Conservation (phyloP, 2,329 filamentous ascomycete species). For the Lizonia empirigonia region DNA sequence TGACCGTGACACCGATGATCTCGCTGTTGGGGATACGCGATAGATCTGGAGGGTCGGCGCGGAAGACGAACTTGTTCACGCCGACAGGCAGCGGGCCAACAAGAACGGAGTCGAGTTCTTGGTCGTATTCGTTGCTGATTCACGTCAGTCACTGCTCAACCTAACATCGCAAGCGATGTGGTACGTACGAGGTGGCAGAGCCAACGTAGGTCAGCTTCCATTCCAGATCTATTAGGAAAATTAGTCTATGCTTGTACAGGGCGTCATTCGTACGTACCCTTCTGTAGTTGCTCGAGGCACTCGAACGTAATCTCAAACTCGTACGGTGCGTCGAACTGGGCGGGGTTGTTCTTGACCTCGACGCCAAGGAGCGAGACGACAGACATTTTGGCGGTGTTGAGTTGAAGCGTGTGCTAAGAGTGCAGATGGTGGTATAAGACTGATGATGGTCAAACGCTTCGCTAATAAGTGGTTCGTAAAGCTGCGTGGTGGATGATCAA, state of each 20-base stretch:
- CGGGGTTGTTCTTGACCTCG: conserved; percentile 95
- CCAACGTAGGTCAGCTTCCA: conserved; percentile 99
- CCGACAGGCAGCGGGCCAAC: conserved; percentile 97
- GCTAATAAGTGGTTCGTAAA: neutral
- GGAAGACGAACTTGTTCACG: conserved; percentile 98
- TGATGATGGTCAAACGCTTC: neutral
- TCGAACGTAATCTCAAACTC: conserved; percentile 99
- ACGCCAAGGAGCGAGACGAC: conserved; percentile 95
- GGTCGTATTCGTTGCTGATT: conserved; percentile 87
- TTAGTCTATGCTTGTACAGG: conserved; percentile 21
- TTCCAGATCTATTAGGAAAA: conserved; percentile 74
- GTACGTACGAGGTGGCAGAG: conserved; percentile 88
- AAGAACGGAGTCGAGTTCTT: conserved; percentile 95
- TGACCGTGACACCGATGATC: conserved; percentile 95
- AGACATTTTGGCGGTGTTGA: conserved; percentile 70
- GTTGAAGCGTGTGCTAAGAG: conserved; percentile 6
- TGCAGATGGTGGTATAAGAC: neutral
- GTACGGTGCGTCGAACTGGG: conserved; percentile 89
- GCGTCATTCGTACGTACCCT: conserved; percentile 63
- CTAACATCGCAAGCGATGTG: neutral
- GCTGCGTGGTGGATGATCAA: neutral
- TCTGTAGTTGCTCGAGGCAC: conserved; percentile 91
- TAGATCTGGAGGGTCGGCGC: conserved; percentile 90
- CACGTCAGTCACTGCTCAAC: conserved; percentile 16
- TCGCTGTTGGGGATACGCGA: conserved; percentile 91